These are phyloP conservation scores for Xanthoceras sorbifolium DNA, from an alignment of 345 rosid genomes.

Conservation along the genomic window DNA sequence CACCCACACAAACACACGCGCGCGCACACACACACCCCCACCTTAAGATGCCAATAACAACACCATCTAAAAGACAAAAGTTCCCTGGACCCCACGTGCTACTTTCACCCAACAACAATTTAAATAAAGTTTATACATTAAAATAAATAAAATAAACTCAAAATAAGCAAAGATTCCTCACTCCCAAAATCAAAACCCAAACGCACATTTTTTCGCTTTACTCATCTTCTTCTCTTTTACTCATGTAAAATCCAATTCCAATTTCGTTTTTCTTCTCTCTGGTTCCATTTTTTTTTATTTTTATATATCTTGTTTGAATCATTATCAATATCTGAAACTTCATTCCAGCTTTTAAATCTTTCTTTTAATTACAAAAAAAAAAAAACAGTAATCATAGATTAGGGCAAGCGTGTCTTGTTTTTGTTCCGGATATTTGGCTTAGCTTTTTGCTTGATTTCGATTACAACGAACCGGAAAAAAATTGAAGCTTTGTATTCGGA, in stretches of 20 bases:
- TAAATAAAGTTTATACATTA: not conserved
- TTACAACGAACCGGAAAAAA: not conserved
- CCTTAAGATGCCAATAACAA: not conserved
- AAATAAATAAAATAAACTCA: not conserved
- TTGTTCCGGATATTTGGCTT: not conserved
- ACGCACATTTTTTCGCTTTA: not conserved
- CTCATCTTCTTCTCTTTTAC: not conserved
- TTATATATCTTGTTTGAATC: not conserved
- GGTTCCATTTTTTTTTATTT: not conserved
- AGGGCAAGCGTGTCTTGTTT: not conserved
- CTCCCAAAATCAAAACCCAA: not conserved
- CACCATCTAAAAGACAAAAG: constrained; percentile 19
- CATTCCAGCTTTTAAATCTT: not conserved
- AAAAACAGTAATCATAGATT: not conserved
- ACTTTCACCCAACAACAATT: constrained; percentile 4
- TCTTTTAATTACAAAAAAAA: not conserved
- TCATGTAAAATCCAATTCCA: not conserved
- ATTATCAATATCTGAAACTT: not conserved
- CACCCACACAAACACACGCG: no score
- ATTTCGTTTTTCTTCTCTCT: not conserved
- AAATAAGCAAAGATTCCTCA: not conserved
- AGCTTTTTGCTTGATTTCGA: not conserved
- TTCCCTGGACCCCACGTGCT: constrained; percentile 15
- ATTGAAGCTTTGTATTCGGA: not conserved
- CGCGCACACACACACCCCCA: not conserved